Evolutionary conservation across 805 yeast species (phyloP).

Genomic region (Pichia membranifaciens): DNA sequence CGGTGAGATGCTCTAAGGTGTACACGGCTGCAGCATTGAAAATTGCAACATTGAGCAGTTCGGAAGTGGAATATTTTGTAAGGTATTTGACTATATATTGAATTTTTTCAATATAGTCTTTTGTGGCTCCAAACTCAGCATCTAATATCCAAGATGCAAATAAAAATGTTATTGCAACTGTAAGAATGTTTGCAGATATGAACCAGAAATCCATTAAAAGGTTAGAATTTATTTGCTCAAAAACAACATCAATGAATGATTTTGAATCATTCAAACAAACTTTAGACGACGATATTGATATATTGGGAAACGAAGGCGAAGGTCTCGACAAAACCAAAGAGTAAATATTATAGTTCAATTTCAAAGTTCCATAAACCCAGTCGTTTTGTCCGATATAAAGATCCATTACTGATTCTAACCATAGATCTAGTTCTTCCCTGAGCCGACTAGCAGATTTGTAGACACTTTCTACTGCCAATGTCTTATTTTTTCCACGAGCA

Average conservation of each 20-base stretch:
- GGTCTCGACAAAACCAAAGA: conserved; percentile 1
- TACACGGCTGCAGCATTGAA: not conserved
- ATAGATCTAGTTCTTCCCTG: conserved; percentile 5
- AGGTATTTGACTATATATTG: not conserved
- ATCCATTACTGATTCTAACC: conserved; percentile 1
- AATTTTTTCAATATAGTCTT: not conserved
- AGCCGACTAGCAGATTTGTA: not conserved
- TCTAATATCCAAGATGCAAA: conserved; percentile 2
- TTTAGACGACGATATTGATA: not conserved
- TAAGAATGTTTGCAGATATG: conserved; percentile 1
- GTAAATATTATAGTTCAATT: not conserved
- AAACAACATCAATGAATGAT: conserved; percentile 33
- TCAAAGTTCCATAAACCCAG: not conserved
- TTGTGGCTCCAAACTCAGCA: not conserved
- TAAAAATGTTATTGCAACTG: conserved; percentile 2
- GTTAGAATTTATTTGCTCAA: not conserved
- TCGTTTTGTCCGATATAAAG: not conserved
- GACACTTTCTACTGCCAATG: conserved; percentile 1
- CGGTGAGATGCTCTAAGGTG: not conserved
- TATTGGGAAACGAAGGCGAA: not conserved
- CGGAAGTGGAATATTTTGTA: not conserved
- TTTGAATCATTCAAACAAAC: conserved; percentile 1
- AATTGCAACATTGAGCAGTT: not conserved
- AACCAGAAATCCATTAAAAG: conserved; percentile 3
- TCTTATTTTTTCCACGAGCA: not conserved